Percentiles rank a stretch among this genome's conserved stretches.
Conservation (phyloP, 352 stramenopile genomes). For the Plasmopara muralis region DNA sequence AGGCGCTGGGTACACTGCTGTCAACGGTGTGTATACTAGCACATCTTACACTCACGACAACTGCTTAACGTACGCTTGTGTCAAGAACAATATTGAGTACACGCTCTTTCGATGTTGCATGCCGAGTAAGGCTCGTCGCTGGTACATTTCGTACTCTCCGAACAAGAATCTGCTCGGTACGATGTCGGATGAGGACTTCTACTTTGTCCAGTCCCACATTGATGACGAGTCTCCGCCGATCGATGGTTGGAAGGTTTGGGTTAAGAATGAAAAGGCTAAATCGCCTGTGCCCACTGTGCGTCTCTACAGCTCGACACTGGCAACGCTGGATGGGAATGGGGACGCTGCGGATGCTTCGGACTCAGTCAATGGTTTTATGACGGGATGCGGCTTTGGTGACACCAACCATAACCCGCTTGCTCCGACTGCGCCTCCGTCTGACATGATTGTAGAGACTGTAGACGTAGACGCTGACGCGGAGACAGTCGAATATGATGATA, state of each 20-base stretch:
- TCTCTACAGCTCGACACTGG: conserved; percentile 64
- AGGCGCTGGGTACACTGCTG: conserved; percentile 79
- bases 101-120: conserved; percentile 98
- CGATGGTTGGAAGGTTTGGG: conserved; percentile 80
- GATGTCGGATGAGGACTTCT: conserved; percentile 84
- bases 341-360: conserved; percentile 63
- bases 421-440: conserved; percentile 18
- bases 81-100: conserved; percentile 71
- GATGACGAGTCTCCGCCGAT: conserved; percentile 73
- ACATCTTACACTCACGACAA: conserved; percentile 68
- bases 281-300: conserved; percentile 56
- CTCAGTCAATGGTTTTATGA: conserved; percentile 62
- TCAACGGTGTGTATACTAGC: conserved; percentile 94
- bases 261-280: conserved; percentile 78
- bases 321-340: conserved; percentile 31
- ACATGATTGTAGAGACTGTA: conserved; percentile 32
- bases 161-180: conserved; percentile 83
- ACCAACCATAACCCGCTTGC: conserved; percentile 14
- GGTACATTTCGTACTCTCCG: conserved; percentile 96
- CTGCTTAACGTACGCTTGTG: conserved; percentile 61
- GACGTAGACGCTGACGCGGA: conserved; percentile 72
- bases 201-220: conserved; percentile 77
- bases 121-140: conserved; percentile 95
- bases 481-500: conserved; percentile 86
- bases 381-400: conserved; percentile 13